Percentiles rank a stretch among this genome's conserved stretches.
phyloP scores from a whole-genome alignment of 1,284 basidiomycete genomes.

The Cryptococcus sp. region DNA sequence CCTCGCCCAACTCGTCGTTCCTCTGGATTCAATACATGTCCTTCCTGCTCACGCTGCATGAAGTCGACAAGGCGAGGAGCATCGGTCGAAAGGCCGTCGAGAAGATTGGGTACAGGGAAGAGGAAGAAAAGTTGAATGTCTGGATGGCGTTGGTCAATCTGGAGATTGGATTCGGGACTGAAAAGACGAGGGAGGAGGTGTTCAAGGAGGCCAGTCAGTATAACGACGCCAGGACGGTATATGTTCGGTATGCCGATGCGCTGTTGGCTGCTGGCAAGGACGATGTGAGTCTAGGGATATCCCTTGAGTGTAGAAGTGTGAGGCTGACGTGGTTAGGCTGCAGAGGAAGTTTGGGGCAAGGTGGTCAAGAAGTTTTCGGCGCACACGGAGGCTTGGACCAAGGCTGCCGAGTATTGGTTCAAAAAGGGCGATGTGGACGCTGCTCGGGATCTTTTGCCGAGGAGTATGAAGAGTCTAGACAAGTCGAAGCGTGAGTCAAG shows the following conservation, averaged over 20 bases:
- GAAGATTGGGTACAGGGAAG: slow-evolving; percentile 91
- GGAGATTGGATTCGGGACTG: slow-evolving; percentile 88
- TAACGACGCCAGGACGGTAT: slow-evolving; percentile 88
- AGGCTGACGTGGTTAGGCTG: slow-evolving; percentile 56
- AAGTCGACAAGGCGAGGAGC: slow-evolving; percentile 87
- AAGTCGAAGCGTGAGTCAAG: slow-evolving; percentile 78
- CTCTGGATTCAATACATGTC: slow-evolving; percentile 99
- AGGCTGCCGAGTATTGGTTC: slow-evolving; percentile 72
- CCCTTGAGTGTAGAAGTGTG: neutral
- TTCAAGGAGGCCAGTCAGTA: slow-evolving; percentile 87
- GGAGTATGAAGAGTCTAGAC: slow-evolving; percentile 85
- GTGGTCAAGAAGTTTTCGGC: slow-evolving; percentile 89
- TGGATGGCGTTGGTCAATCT: slow-evolving; percentile 96
- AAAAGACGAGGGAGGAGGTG: slow-evolving; percentile 65
- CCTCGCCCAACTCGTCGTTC: slow-evolving; percentile 96
- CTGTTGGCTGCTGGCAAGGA: slow-evolving; percentile 75
- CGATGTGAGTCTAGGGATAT: slow-evolving; percentile 60
- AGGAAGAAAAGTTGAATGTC: slow-evolving; percentile 92
- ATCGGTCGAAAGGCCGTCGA: slow-evolving; percentile 78
- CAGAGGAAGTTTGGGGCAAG: slow-evolving; percentile 76
- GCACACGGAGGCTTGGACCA: slow-evolving; percentile 86
- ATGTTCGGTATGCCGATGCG: slow-evolving; percentile 77
- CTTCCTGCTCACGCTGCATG: slow-evolving; percentile 90
- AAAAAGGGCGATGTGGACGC: slow-evolving; percentile 67
- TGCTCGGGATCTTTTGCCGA: slow-evolving; percentile 78